These are phyloP conservation scores for Carnegiea gigantea DNA, from an alignment of 179 eudicot species.

Conservation along the genomic window DNA sequence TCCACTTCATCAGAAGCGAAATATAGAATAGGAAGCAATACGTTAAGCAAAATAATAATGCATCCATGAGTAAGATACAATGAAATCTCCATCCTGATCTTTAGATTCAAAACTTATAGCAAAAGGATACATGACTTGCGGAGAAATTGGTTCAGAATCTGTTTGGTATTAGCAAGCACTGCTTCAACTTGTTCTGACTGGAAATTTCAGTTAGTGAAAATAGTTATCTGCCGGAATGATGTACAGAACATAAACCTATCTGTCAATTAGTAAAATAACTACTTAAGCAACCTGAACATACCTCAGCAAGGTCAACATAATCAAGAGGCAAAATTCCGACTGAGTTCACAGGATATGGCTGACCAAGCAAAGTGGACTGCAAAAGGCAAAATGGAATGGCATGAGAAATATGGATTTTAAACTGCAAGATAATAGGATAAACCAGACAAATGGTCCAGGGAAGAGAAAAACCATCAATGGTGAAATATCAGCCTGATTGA, in stretches of 20 bases:
- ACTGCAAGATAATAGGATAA: background rate
- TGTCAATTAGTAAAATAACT: background rate
- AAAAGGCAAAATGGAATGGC: constrained; percentile 23
- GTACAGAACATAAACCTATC: background rate
- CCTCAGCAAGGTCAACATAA: constrained; percentile 65
- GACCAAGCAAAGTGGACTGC: constrained; percentile 93
- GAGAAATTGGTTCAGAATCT: constrained; percentile 84
- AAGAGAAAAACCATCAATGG: constrained; percentile 77
- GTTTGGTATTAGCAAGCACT: constrained; percentile 87
- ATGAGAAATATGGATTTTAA: constrained; percentile 14
- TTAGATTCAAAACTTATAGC: background rate
- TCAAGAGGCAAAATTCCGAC: constrained; percentile 88
- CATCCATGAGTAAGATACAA: background rate
- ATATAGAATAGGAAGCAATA: background rate
- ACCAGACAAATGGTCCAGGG: constrained; percentile 24
- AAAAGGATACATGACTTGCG: constrained; percentile 87
- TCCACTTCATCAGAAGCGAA: too few species aligned
- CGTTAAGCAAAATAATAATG: background rate
- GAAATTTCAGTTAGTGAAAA: constrained; percentile 30
- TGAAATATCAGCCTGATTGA: constrained; percentile 98
- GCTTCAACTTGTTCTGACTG: constrained; percentile 94
- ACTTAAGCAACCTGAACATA: constrained; percentile 21
- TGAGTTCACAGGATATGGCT: constrained; percentile 88
- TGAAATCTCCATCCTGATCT: background rate
- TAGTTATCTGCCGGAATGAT: background rate